These are phyloP conservation scores for Leishmania amazonensis DNA, from an alignment of 208 protist species.

Conservation along the genomic window DNA sequence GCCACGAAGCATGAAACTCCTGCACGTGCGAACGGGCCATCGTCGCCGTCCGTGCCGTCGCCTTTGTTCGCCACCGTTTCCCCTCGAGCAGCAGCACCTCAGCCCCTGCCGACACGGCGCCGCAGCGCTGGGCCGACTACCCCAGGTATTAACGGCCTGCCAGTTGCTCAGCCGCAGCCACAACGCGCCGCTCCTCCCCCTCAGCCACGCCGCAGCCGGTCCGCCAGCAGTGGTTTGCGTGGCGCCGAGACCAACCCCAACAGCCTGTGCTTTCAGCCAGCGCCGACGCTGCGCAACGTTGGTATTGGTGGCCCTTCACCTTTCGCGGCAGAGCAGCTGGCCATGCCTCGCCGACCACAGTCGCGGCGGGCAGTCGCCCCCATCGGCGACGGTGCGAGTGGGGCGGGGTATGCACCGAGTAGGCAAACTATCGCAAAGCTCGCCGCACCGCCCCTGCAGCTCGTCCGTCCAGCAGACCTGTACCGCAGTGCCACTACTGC, in stretches of 20 bases:
- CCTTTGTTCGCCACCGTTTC: neutral
- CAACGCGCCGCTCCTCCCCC: neutral
- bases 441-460: slow-evolving; percentile 19
- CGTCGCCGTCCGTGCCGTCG: neutral
- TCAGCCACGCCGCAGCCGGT: slow-evolving; percentile 11
- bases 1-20: neutral
- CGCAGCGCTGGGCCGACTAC: neutral
- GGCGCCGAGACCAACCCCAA: neutral
- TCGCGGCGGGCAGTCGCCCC: neutral
- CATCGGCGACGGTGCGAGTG: neutral
- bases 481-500: slow-evolving; percentile 9
- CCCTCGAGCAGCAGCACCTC: slow-evolving; percentile 2
- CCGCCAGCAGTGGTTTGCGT: slow-evolving; percentile 4
- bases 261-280: slow-evolving; percentile 10
- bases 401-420: neutral
- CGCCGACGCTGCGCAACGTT: slow-evolving; percentile 14
- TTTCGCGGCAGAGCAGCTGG: slow-evolving; percentile 22
- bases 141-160: neutral
- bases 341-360: slow-evolving; percentile 19
- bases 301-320: slow-evolving; percentile 11
- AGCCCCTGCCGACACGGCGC: neutral
- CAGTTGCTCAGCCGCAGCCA: neutral
- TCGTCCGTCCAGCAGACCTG: slow-evolving; percentile 16
- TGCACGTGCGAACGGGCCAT: neutral
- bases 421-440: no score